Conservation (phyloP, 106 monocot genomes). For the Xerophyta viscosa region DNA sequence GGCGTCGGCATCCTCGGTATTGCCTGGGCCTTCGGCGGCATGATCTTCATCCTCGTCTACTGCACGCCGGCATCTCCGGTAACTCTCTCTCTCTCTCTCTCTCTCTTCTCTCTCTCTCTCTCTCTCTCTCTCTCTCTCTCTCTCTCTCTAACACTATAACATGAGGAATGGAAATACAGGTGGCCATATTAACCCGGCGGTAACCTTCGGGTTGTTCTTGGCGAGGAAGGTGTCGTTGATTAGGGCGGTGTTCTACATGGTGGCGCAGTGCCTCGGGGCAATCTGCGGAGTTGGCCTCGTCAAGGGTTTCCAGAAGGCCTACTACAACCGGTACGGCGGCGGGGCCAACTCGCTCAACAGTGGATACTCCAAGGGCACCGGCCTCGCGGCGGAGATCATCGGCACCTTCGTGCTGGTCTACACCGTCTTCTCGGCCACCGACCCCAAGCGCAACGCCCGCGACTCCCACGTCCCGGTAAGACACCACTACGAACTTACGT, state of each 20-base stretch:
- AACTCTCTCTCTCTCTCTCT: too few species aligned
- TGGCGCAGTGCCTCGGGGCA: conserved; percentile 20
- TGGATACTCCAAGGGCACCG: conserved; percentile 30
- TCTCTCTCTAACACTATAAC: too few species aligned
- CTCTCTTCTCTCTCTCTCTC: too few species aligned
- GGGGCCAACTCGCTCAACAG: conserved; percentile 14
- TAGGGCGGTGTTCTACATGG: conserved; percentile 18
- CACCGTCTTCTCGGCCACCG: conserved; percentile 53
- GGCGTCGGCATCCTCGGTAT: conserved; percentile 9
- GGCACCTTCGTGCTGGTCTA: conserved; percentile 46
- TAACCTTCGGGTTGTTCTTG: conserved; percentile 27
- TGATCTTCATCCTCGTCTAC: conserved; percentile 14
- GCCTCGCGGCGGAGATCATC: conserved; percentile 53
- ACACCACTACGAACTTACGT: too few species aligned
- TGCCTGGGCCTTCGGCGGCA: conserved; percentile 9
- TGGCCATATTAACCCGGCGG: conserved; percentile 25
- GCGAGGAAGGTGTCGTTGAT: conserved; percentile 18
- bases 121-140: too few species aligned
- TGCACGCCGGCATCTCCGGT: conserved; percentile 10
- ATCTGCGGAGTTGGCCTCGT: conserved; percentile 25
- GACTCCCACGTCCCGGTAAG: conserved; percentile 59
- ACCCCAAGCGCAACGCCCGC: conserved; percentile 50
- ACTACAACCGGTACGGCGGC: conserved; percentile 14
- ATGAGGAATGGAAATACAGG: conserved; percentile 3
- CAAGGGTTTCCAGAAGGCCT: conserved; percentile 9